These are phyloP conservation scores for Filobasidium floriforme DNA, from an alignment of 768 basidiomycete genomes.

Conservation along the genomic window DNA sequence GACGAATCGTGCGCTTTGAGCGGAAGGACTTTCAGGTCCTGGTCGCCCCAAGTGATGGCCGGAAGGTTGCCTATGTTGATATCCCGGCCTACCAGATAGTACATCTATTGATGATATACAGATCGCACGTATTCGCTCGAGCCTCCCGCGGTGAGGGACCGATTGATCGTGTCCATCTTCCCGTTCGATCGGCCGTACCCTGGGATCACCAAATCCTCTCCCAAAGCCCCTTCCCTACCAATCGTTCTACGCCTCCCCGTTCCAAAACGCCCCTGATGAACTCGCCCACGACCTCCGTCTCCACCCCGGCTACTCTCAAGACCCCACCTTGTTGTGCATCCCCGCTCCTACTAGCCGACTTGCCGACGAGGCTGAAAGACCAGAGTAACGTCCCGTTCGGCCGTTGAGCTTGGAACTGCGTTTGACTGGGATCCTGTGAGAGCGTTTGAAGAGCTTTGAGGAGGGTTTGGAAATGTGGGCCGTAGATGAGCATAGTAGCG, in stretches of 20 bases:
- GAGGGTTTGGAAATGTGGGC: constrained; percentile 55
- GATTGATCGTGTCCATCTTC: no score
- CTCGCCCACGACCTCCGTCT: constrained; percentile 63
- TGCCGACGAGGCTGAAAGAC: constrained; percentile 59
- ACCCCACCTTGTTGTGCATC: constrained; percentile 45
- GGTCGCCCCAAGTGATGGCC: no score
- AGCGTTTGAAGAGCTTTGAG: constrained; percentile 51
- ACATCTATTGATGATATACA: no score
- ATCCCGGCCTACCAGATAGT: no score
- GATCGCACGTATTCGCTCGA: no score
- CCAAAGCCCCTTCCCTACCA: constrained; percentile 43
- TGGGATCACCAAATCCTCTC: constrained; percentile 31
- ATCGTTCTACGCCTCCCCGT: constrained; percentile 26
- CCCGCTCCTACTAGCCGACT: neutral
- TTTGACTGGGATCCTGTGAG: constrained; percentile 51
- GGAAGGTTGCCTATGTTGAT: no score
- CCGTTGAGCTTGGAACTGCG: constrained; percentile 54
- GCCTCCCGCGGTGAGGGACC: no score
- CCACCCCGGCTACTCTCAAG: constrained; percentile 65
- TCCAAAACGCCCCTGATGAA: constrained; percentile 60
- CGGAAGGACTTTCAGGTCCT: no score
- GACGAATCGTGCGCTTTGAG: no score
- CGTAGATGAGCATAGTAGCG: constrained; percentile 73
- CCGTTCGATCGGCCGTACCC: no score
- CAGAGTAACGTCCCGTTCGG: constrained; percentile 63